Percentiles rank a stretch among this genome's conserved stretches.
Evolutionary conservation across 2,329 filamentous ascomycete genomes (phyloP).

Genomic region (Pseudogymnoascus sp.): DNA sequence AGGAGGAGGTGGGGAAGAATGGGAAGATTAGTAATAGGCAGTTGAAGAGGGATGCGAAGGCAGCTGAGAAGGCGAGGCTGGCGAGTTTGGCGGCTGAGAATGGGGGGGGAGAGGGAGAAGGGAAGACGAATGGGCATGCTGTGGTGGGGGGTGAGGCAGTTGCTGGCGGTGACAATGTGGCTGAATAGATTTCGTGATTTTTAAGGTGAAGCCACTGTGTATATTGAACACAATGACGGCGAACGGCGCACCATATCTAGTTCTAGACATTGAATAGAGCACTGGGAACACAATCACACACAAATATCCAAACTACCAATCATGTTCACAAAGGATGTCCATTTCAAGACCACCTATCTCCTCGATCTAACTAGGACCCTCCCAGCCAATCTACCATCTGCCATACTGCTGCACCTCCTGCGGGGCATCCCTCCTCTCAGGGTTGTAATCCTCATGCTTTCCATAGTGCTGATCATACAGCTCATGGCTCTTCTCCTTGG

Average conservation of each 20-base stretch:
- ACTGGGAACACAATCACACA: background rate
- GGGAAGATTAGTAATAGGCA: slow-evolving; percentile 4
- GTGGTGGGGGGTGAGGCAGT: background rate
- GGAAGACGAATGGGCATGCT: background rate
- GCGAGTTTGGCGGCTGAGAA: background rate
- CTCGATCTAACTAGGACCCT: background rate
- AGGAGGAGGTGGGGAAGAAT: slow-evolving; percentile 39
- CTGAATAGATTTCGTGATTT: background rate
- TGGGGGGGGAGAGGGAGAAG: background rate
- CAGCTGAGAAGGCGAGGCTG: background rate
- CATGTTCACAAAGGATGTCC: background rate
- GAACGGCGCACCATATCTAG: background rate
- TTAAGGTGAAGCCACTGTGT: background rate
- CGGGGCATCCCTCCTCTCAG: slow-evolving; percentile 26
- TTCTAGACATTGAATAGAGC: background rate
- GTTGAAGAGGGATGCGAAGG: slow-evolving; percentile 7
- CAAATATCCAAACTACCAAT: background rate
- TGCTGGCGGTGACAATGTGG: background rate
- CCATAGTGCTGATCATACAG: slow-evolving; percentile 57
- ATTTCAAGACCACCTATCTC: background rate
- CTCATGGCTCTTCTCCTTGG: slow-evolving; percentile 46
- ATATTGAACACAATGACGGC: background rate
- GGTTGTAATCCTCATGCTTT: slow-evolving; percentile 33
- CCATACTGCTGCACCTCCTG: slow-evolving; percentile 26
- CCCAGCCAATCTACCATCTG: slow-evolving; percentile 1